Conservation (phyloP, 805 yeast genomes). For the Lachancea sp. region DNA sequence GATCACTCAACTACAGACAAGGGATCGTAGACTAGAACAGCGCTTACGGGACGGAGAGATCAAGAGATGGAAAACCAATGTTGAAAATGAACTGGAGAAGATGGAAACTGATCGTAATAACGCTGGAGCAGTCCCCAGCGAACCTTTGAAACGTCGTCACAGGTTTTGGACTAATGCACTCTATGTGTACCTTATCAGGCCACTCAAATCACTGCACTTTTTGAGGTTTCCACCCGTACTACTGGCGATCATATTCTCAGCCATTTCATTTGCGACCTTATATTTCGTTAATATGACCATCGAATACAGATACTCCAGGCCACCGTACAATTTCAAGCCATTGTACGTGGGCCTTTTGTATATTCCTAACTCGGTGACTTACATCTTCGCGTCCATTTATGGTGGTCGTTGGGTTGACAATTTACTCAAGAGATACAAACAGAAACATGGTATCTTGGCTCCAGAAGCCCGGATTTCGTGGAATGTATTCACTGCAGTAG, state of each 20-base stretch:
- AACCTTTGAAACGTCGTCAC: constrained; percentile 9
- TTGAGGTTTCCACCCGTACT: constrained; percentile 69
- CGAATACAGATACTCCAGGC: constrained; percentile 50
- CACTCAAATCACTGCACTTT: constrained; percentile 55
- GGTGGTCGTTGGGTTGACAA: constrained; percentile 79
- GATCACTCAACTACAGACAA: constrained; percentile 19
- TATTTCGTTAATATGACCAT: constrained; percentile 73
- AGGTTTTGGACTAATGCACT: constrained; percentile 23
- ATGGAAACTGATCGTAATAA: constrained; percentile 12
- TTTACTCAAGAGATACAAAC: constrained; percentile 46
- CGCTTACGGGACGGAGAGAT: constrained; percentile 22
- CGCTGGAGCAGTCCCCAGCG: not conserved
- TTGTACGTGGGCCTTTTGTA: constrained; percentile 68
- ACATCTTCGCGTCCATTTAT: constrained; percentile 64
- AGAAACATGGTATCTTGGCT: constrained; percentile 55
- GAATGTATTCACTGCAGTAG: constrained; percentile 62
- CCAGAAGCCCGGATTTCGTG: constrained; percentile 79
- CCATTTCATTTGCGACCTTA: constrained; percentile 62
- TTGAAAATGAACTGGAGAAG: constrained; percentile 23
- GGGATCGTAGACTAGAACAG: constrained; percentile 16
- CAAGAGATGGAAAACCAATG: constrained; percentile 19
- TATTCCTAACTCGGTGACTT: constrained; percentile 77
- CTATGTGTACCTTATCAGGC: constrained; percentile 49
- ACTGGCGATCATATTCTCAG: constrained; percentile 57
- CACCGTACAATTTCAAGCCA: constrained; percentile 65